These are phyloP conservation scores for Dissophora globulifera DNA, from an alignment of 192 early-diverging fungal species.

Conservation along the genomic window DNA sequence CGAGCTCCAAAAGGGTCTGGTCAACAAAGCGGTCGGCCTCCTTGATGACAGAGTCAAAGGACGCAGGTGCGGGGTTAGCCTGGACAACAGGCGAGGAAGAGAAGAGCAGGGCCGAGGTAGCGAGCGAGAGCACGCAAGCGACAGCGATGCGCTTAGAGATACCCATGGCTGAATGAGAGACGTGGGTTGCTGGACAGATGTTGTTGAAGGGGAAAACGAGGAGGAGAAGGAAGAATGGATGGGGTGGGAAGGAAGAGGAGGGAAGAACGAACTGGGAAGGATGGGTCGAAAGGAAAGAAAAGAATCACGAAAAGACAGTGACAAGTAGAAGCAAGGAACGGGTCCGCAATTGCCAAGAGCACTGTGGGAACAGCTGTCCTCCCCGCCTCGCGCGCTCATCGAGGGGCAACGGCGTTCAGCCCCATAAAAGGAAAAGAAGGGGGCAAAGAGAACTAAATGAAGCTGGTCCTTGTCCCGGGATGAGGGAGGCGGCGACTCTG, in stretches of 20 bases:
- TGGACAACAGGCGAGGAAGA: slow-evolving; percentile 10
- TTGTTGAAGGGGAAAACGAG: background rate
- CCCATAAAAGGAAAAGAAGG: slow-evolving; percentile 9
- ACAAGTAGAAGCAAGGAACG: background rate
- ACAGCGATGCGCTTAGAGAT: slow-evolving; percentile 40
- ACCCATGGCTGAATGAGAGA: slow-evolving; percentile 15
- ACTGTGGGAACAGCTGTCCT: background rate
- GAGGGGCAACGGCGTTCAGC: slow-evolving; percentile 1
- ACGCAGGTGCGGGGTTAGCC: slow-evolving; percentile 18
- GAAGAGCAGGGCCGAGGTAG: slow-evolving; percentile 39
- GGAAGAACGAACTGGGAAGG: background rate
- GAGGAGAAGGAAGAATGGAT: background rate
- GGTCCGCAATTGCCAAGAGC: too few relatives aligned
- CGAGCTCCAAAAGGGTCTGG: slow-evolving; percentile 27
- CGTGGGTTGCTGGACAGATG: too few relatives aligned
- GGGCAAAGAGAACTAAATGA: too few relatives aligned
- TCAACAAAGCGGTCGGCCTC: slow-evolving; percentile 47
- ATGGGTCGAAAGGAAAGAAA: background rate
- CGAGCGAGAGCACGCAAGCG: slow-evolving; percentile 47
- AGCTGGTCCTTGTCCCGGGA: too few relatives aligned
- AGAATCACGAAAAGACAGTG: background rate
- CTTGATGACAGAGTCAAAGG: slow-evolving; percentile 23
- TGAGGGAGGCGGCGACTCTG: too few relatives aligned
- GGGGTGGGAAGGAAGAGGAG: slow-evolving; percentile 2
- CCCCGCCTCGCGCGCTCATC: too few relatives aligned